Evolutionary conservation across 352 stramenopile species (phyloP).

Genomic region (Phytopythium litorale): DNA sequence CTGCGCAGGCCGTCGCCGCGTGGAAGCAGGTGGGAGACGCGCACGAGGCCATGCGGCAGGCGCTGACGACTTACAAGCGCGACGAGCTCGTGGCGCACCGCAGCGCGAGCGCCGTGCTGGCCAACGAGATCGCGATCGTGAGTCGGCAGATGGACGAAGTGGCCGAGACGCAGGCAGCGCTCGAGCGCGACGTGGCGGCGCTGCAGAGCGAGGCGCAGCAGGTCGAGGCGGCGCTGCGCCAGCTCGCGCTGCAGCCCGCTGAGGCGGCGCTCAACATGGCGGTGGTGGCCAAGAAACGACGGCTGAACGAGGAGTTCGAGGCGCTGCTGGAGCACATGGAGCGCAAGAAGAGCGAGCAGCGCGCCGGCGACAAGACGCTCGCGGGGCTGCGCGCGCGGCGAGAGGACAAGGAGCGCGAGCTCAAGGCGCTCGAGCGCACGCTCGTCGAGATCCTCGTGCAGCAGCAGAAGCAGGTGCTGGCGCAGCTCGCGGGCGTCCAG

Average conservation of each 20-base stretch:
- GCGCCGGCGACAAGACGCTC: constrained; percentile 61
- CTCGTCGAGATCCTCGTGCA: constrained; percentile 82
- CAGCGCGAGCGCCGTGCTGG: constrained; percentile 63
- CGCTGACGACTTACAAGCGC: constrained; percentile 77
- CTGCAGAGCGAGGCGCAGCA: constrained; percentile 55
- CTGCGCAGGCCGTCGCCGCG: constrained; percentile 20
- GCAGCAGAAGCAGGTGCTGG: constrained; percentile 78
- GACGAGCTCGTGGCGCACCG: constrained; percentile 74
- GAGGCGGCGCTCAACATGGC: constrained; percentile 48
- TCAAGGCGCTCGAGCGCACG: constrained; percentile 73
- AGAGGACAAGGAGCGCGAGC: constrained; percentile 75
- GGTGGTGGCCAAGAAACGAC: constrained; percentile 66
- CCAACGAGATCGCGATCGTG: constrained; percentile 73
- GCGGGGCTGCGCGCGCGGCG: constrained; percentile 37
- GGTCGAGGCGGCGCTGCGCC: constrained; percentile 47
- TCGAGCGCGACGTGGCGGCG: constrained; percentile 57
- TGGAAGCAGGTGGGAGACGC: constrained; percentile 34
- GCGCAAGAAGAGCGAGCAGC: constrained; percentile 57
- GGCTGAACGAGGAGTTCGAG: constrained; percentile 82
- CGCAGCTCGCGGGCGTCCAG: constrained; percentile 36
- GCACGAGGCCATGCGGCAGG: constrained; percentile 62
- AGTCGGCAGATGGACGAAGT: constrained; percentile 76
- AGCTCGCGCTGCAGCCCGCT: constrained; percentile 50
- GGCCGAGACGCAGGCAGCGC: constrained; percentile 40
- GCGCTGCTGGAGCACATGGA: constrained; percentile 68